Conservation (phyloP, 2,329 filamentous ascomycete species). For the Diaporthe batatas region DNA sequence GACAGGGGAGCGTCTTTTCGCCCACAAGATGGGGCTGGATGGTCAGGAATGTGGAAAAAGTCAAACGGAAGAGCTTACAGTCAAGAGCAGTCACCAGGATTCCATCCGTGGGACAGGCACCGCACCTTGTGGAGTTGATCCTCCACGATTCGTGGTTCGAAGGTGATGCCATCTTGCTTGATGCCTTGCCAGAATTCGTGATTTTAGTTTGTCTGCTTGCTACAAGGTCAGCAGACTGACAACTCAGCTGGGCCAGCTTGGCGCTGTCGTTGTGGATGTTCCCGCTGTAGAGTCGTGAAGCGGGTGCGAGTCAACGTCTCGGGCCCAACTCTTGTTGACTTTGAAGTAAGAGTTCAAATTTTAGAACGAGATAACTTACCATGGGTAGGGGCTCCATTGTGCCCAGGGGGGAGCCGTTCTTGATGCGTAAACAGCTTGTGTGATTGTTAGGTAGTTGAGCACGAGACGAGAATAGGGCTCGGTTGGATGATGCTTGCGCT, state of each 20-base stretch:
- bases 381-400: neutral
- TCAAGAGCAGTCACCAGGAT: neutral
- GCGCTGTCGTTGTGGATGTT: no score
- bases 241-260: no score
- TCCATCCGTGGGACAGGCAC: neutral
- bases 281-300: no score
- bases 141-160: neutral
- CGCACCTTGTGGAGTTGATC: no score
- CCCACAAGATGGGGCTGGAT: neutral
- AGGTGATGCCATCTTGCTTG: neutral
- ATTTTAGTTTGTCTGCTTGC: no score
- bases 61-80: neutral
- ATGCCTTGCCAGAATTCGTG: neutral
- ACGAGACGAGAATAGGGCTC: rapidly evolving
- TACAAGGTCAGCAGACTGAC: no score
- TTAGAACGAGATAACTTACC: neutral
- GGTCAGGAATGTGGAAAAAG: neutral
- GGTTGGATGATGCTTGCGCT: neutral
- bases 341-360: no score
- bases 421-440: neutral
- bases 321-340: no score
- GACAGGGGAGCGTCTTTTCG: neutral
- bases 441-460: neutral
- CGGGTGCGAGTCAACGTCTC: no score
- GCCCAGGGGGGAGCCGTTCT: neutral